Conservation (phyloP, 345 rosid species). For the Aegle marmelos region DNA sequence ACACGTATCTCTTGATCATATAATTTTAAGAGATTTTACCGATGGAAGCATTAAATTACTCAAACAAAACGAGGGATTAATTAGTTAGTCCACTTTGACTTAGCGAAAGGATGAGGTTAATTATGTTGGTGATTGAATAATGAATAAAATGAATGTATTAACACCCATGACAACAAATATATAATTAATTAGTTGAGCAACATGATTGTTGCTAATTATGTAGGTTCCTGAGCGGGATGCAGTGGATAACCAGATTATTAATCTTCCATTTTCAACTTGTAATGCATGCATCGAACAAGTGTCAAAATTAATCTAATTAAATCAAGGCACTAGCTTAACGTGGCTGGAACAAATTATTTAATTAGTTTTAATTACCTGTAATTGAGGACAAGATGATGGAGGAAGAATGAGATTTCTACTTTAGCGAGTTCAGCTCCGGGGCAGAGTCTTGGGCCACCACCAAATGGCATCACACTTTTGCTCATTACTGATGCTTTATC, state of each 20-base stretch:
- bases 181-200: neutral
- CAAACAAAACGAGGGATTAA: neutral
- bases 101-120: neutral
- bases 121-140: neutral
- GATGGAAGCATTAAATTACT: neutral
- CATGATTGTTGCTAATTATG: conserved; percentile 12
- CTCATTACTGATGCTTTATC: conserved; percentile 41
- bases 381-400: conserved; percentile 83
- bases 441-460: conserved; percentile 81
- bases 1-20: too few relatives aligned
- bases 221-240: conserved; percentile 31
- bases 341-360: neutral
- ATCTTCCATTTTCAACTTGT: neutral
- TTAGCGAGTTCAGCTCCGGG: conserved; percentile 88
- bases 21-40: too few relatives aligned
- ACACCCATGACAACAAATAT: too few relatives aligned
- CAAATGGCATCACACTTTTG: conserved; percentile 72
- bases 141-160: neutral
- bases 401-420: conserved; percentile 65
- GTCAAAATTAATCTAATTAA: neutral
- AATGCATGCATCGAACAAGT: neutral
- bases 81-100: neutral
- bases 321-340: neutral
- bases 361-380: conserved; percentile 43
- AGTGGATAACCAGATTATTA: neutral